Percentiles rank a stretch among this genome's conserved stretches.
Conservation (phyloP, 768 basidiomycete species). For the Collybiopsis luxurians region DNA sequence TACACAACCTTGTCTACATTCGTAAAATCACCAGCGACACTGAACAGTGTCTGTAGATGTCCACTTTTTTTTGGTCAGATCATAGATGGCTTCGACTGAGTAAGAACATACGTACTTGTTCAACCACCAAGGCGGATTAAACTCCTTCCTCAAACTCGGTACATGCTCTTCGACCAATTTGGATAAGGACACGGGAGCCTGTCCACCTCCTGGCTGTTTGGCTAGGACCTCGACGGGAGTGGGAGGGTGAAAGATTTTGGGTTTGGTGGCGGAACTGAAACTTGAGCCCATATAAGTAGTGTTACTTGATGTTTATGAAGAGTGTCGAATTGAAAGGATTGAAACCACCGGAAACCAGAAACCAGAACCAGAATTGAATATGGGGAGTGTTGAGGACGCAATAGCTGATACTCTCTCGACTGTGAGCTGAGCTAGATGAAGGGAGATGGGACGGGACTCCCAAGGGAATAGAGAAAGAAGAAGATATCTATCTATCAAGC, state of each 20-base stretch:
- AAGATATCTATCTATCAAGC: too few relatives aligned
- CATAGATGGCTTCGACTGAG: constrained; percentile 4
- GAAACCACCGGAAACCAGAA: too few relatives aligned
- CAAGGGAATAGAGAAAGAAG: too few relatives aligned
- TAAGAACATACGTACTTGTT: constrained; percentile 17
- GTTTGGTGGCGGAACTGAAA: background rate
- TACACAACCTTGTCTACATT: constrained; percentile 32
- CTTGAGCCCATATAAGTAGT: background rate
- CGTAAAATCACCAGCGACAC: constrained; percentile 33
- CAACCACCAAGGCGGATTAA: constrained; percentile 20
- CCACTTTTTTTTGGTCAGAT: constrained; percentile 23
- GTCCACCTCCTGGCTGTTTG: constrained; percentile 2
- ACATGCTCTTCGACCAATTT: constrained; percentile 4
- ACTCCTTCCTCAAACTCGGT: constrained; percentile 9
- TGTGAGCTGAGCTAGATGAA: too few relatives aligned
- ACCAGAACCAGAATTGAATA: too few relatives aligned
- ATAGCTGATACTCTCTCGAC: too few relatives aligned
- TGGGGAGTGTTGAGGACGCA: too few relatives aligned
- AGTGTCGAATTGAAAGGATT: too few relatives aligned
- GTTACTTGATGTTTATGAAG: too few relatives aligned
- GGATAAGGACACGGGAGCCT: background rate
- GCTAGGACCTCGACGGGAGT: background rate
- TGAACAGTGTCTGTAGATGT: constrained; percentile 34
- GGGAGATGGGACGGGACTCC: too few relatives aligned
- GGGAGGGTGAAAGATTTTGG: constrained; percentile 1